Conservation (phyloP, 2,329 filamentous ascomycete species). For the Coniochaeta sp. region DNA sequence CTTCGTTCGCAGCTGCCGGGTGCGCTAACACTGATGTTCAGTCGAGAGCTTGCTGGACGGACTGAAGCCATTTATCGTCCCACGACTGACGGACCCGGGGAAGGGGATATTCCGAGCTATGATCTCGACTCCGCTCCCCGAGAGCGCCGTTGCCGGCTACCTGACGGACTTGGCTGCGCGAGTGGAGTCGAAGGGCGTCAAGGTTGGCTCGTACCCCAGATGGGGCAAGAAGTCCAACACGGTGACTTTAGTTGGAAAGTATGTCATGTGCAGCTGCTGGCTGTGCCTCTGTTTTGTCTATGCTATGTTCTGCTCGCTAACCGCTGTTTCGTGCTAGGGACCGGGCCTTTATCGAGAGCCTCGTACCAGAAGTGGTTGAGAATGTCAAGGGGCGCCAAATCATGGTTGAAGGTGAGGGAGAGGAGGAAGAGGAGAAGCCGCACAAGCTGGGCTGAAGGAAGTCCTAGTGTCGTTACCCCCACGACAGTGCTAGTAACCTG, state of each 20-base stretch:
- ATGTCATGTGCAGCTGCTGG: slow-evolving; percentile 12
- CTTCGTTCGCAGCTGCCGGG: not conserved
- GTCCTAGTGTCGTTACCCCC: not conserved
- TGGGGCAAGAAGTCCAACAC: slow-evolving; percentile 87
- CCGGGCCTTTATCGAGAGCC: slow-evolving; percentile 65
- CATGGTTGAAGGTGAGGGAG: slow-evolving; percentile 61
- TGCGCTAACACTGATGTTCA: slow-evolving; percentile 14
- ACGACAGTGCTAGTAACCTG: not conserved
- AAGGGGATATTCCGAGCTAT: slow-evolving; percentile 73
- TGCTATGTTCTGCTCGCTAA: not conserved
- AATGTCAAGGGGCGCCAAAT: slow-evolving; percentile 70
- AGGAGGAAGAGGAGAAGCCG: slow-evolving; percentile 26
- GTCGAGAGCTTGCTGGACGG: slow-evolving; percentile 71
- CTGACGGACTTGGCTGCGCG: slow-evolving; percentile 70
- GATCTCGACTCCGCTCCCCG: slow-evolving; percentile 79
- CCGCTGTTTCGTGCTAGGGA: slow-evolving; percentile 43
- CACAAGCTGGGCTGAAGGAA: not conserved
- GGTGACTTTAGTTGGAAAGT: slow-evolving; percentile 73
- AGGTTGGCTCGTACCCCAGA: slow-evolving; percentile 90
- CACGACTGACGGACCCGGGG: slow-evolving; percentile 69
- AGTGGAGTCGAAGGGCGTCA: slow-evolving; percentile 70
- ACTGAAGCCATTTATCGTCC: slow-evolving; percentile 62
- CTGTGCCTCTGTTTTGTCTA: not conserved
- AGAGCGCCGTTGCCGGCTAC: slow-evolving; percentile 79
- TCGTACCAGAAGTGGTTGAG: slow-evolving; percentile 70